phyloP scores from a whole-genome alignment of 1,139 yeast species.

The Pneumocystis carinii region DNA sequence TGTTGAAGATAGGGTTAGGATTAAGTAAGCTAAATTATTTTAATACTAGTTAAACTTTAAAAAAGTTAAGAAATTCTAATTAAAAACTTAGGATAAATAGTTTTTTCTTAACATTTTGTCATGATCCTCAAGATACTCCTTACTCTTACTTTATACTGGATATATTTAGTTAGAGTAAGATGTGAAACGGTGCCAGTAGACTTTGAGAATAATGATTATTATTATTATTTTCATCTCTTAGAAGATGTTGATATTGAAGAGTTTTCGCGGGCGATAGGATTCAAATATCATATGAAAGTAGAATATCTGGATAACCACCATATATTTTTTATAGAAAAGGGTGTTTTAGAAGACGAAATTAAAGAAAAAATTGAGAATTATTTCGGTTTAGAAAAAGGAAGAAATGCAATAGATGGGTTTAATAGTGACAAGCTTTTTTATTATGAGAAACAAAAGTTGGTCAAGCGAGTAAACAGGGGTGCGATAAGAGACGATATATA shows the following conservation, averaged over 20 bases:
- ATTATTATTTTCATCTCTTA: slow-evolving; percentile 5
- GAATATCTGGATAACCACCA: slow-evolving; percentile 23
- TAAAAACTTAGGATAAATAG: too few species aligned
- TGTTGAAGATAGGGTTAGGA: too few species aligned
- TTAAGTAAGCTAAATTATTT: too few species aligned
- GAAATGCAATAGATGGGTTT: slow-evolving; percentile 3
- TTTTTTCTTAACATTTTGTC: too few species aligned
- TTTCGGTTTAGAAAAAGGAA: not conserved
- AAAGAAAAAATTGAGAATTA: slow-evolving; percentile 3
- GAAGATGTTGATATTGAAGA: not conserved
- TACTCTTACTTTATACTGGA: too few species aligned
- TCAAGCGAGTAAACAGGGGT: slow-evolving; percentile 8
- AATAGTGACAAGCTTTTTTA: slow-evolving; percentile 10
- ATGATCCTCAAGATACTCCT: too few species aligned
- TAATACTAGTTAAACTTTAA: too few species aligned
- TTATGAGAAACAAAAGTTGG: slow-evolving; percentile 14
- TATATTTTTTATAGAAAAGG: slow-evolving; percentile 21
- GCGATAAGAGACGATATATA: slow-evolving; percentile 3
- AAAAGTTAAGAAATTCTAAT: too few species aligned
- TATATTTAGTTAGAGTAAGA: too few species aligned
- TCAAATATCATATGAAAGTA: slow-evolving; percentile 23
- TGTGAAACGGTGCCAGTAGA: too few species aligned
- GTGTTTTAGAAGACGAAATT: slow-evolving; percentile 4
- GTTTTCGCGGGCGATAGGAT: slow-evolving; percentile 14
- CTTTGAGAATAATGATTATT: slow-evolving; percentile 4